Conservation (phyloP, 2,329 filamentous ascomycete genomes). For the Emmonsiellopsis sp. region DNA sequence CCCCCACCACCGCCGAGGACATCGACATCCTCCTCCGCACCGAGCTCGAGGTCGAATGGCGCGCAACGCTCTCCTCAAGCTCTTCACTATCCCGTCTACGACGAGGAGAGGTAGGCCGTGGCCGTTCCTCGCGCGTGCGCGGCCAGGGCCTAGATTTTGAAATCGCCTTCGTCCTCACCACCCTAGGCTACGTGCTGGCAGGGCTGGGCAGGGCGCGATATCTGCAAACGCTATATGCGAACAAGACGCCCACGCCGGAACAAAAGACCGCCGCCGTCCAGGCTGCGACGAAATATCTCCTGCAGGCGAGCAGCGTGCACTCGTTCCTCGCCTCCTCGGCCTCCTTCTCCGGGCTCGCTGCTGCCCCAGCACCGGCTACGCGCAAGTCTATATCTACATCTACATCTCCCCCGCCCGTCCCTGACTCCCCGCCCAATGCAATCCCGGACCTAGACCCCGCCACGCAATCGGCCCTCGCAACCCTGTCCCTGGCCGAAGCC, state of each 20-base stretch:
- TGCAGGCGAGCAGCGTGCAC: conserved; percentile 71
- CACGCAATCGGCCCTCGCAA: conserved; percentile 33
- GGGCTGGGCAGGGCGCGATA: conserved; percentile 63
- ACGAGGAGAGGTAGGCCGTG: conserved; percentile 29
- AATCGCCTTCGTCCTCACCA: conserved; percentile 66
- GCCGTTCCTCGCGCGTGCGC: conserved; percentile 43
- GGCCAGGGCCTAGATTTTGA: conserved; percentile 73
- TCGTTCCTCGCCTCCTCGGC: conserved; percentile 56
- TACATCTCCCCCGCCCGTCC: not conserved
- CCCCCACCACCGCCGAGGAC: conserved; percentile 37
- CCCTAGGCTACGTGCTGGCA: conserved; percentile 65
- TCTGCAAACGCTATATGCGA: conserved; percentile 58
- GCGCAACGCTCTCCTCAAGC: conserved; percentile 62
- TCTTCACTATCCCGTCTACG: conserved; percentile 25
- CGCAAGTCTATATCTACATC: conserved; percentile 12
- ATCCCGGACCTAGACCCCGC: conserved; percentile 38
- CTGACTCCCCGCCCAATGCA: conserved; percentile 6
- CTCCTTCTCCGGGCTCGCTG: conserved; percentile 22
- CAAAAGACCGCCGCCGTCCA: conserved; percentile 62
- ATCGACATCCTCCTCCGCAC: conserved; percentile 60
- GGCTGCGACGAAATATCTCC: conserved; percentile 64
- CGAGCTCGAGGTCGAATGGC: conserved; percentile 67
- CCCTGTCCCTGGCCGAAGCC: conserved; percentile 71
- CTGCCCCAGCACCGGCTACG: conserved; percentile 45
- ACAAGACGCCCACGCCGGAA: conserved; percentile 53